Evolutionary conservation across 345 rosid genomes (phyloP).

Genomic region (Mangifera indica): DNA sequence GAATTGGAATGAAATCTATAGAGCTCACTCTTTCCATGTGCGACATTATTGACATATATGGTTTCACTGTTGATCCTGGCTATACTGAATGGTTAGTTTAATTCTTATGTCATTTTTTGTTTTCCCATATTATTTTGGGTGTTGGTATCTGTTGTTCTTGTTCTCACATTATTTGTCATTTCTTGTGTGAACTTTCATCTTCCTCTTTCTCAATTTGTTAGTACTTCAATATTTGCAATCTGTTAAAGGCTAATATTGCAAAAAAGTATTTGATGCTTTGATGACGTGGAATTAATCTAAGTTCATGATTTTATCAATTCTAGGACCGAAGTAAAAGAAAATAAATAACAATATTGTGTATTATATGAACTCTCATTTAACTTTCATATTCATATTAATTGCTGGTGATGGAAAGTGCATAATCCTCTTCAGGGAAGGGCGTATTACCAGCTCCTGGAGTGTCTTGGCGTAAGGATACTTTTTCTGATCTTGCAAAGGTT

Average conservation of each 20-base stretch:
- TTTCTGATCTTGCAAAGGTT: neutral
- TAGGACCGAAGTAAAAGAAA: neutral
- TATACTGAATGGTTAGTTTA: constrained; percentile 84
- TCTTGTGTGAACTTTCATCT: neutral
- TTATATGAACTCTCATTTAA: too few relatives aligned
- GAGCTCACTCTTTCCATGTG: constrained; percentile 97
- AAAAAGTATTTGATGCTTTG: neutral
- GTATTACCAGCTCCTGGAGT: constrained; percentile 91
- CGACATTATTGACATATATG: constrained; percentile 87
- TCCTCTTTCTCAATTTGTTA: neutral
- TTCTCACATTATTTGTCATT: neutral
- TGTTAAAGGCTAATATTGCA: neutral
- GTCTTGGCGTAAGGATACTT: constrained; percentile 76
- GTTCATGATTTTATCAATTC: neutral
- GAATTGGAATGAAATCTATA: constrained; percentile 95
- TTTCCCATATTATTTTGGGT: neutral
- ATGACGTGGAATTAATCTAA: neutral
- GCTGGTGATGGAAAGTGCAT: constrained; percentile 98
- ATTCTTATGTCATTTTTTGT: constrained; percentile 4
- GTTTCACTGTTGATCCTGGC: constrained; percentile 98
- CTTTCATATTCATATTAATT: too few relatives aligned
- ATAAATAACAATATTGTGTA: neutral
- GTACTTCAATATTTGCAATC: neutral
- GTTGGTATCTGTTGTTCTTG: neutral
- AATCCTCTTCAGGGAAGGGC: constrained; percentile 99